Evolutionary conservation across 1,284 basidiomycete genomes (phyloP).

Genomic region (Hortiboletus rubellus): DNA sequence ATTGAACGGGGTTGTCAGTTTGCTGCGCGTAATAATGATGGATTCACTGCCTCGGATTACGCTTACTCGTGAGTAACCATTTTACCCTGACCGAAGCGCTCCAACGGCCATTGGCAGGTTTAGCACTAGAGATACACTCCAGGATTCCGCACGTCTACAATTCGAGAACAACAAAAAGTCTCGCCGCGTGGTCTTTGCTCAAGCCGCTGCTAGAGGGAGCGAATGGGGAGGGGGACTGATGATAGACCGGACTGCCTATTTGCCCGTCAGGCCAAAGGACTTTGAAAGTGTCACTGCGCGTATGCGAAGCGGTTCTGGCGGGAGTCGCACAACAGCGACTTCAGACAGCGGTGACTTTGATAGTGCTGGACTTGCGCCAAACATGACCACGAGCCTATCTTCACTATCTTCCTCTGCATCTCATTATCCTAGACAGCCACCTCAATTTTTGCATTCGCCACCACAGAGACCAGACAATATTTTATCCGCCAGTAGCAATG

Average conservation of each 20-base stretch:
- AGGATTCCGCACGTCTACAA: constrained; percentile 73
- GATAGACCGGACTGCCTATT: constrained; percentile 40
- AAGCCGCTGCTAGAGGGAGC: constrained; percentile 61
- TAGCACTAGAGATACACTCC: constrained; percentile 70
- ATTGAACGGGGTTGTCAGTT: constrained; percentile 88
- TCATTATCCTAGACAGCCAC: constrained; percentile 54
- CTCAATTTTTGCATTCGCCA: constrained; percentile 46
- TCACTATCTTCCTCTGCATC: constrained; percentile 46
- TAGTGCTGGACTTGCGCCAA: constrained; percentile 41
- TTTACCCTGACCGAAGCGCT: constrained; percentile 2
- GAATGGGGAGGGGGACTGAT: constrained; percentile 52
- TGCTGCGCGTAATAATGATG: constrained; percentile 81
- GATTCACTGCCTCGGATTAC: constrained; percentile 90
- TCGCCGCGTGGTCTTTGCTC: constrained; percentile 63
- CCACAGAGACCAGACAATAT: constrained; percentile 37
- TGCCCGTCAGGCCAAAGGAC: constrained; percentile 43
- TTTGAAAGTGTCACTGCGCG: constrained; percentile 42
- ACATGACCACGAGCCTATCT: constrained; percentile 45
- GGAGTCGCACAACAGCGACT: constrained; percentile 70
- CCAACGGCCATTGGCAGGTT: constrained; percentile 41
- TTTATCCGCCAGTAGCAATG: constrained; percentile 44
- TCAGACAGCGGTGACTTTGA: constrained; percentile 72
- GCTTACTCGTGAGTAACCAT: constrained; percentile 75
- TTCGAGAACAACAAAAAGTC: constrained; percentile 77
- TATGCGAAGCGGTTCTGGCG: constrained; percentile 77